These are phyloP conservation scores for Onygena corvina DNA, from an alignment of 2,329 filamentous ascomycete species.

Conservation along the genomic window DNA sequence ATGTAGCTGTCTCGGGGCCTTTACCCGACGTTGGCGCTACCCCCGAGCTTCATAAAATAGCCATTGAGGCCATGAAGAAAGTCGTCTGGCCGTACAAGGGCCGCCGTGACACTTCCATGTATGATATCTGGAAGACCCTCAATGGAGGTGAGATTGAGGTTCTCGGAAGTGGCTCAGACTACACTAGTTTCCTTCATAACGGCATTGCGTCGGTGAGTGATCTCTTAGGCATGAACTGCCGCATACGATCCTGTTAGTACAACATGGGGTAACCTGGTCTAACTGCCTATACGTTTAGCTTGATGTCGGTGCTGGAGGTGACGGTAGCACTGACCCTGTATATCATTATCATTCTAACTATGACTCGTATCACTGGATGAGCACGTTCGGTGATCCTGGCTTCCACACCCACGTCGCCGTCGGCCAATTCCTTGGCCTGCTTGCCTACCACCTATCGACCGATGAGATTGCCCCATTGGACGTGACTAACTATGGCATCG, in stretches of 20 bases:
- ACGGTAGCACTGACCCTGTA: conserved; percentile 30
- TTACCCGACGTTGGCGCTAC: conserved; percentile 30
- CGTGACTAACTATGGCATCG: conserved; percentile 27
- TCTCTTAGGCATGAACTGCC: background rate
- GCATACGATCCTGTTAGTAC: background rate
- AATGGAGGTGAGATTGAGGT: conserved; percentile 30
- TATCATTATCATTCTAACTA: conserved; percentile 41
- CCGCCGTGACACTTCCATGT: conserved; percentile 31
- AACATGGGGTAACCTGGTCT: background rate
- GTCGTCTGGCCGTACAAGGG: conserved; percentile 31
- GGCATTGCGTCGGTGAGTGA: conserved; percentile 26
- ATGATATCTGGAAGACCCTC: conserved; percentile 33
- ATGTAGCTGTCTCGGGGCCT: conserved; percentile 38
- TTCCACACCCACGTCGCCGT: conserved; percentile 41
- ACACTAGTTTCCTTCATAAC: conserved; percentile 37
- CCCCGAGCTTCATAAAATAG: conserved; percentile 31
- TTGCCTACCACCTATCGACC: conserved; percentile 32
- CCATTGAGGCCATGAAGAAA: conserved; percentile 30
- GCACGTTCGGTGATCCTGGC: conserved; percentile 40
- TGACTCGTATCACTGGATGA: conserved; percentile 43
- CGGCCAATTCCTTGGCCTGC: conserved; percentile 36
- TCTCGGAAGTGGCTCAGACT: conserved; percentile 38
- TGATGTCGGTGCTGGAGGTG: conserved; percentile 31
- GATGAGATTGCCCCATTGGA: conserved; percentile 32
- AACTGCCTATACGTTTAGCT: conserved; percentile 17